A percentile compares a stretch with the other conserved stretches of the same genome.
phyloP scores from a whole-genome alignment of 108 stramenopile genomes.

The Heterococcus sp. region DNA sequence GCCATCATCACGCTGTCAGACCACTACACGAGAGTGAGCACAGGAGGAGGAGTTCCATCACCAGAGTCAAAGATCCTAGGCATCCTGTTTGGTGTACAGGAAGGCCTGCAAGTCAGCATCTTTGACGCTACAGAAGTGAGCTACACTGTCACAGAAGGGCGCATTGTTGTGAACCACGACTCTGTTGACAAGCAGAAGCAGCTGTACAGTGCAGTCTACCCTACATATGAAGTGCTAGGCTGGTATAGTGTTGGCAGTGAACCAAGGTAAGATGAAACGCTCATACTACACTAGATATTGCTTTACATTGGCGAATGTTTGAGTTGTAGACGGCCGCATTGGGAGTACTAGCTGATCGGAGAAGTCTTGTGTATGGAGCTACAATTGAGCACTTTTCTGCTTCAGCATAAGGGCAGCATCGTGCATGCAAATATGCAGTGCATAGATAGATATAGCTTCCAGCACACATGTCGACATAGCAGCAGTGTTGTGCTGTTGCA shows the following conservation, averaged over 20 bases:
- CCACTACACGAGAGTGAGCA: constrained; percentile 42
- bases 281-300: not conserved
- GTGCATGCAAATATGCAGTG: too few species aligned
- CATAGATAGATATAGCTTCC: too few species aligned
- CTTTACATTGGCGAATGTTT: too few species aligned
- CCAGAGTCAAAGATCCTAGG: constrained; percentile 24
- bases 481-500: too few species aligned
- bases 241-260: constrained; percentile 40
- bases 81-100: constrained; percentile 27
- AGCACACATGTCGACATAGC: too few species aligned
- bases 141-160: constrained; percentile 14
- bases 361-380: too few species aligned
- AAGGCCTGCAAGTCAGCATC: constrained; percentile 33
- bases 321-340: too few species aligned
- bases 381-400: too few species aligned
- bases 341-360: too few species aligned
- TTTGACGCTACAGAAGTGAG: constrained; percentile 36
- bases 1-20: constrained; percentile 40
- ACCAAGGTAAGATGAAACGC: not conserved
- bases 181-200: not conserved
- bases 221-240: constrained; percentile 38
- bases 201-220: constrained; percentile 37
- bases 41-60: constrained; percentile 34
- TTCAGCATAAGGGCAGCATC: too few species aligned
- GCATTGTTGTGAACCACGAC: not conserved